Conservation (phyloP, 805 yeast genomes). For the Geotrichum ghanense region DNA sequence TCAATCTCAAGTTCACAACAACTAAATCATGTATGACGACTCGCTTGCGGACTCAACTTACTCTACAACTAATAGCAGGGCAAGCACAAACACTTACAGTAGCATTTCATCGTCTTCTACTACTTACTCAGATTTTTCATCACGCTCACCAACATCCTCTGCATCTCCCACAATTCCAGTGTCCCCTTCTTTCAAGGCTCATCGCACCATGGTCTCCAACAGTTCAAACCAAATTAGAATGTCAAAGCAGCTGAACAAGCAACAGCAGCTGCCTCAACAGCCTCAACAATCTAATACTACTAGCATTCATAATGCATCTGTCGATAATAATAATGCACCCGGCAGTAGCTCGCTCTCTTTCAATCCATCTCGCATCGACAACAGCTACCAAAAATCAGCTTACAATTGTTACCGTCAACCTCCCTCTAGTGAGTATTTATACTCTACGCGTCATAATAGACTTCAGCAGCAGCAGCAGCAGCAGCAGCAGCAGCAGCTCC, state of each 20-base stretch:
- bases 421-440: no score
- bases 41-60: slow-evolving; percentile 1
- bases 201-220: no score
- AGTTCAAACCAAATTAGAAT: not conserved
- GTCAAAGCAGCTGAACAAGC: not conserved
- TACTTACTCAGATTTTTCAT: not conserved
- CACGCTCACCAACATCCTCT: not conserved
- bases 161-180: not conserved
- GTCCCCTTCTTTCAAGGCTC: not conserved
- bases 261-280: not conserved
- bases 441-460: no score
- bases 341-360: not conserved
- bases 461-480: not conserved
- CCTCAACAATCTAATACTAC: not conserved
- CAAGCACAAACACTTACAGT: not conserved
- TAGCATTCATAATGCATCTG: not conserved
- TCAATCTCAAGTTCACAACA: no score
- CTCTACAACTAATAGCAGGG: not conserved
- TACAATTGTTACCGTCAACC: not conserved
- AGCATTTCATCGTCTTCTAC: not conserved
- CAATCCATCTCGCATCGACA: not conserved
- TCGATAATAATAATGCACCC: not conserved
- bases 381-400: not conserved
- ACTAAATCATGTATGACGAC: no score
- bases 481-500: not conserved